A percentile compares a stretch with the other conserved stretches of the same genome.
Evolutionary conservation across 73 alveolate genomes (phyloP).

Genomic region (Tetrahymena borealis): DNA sequence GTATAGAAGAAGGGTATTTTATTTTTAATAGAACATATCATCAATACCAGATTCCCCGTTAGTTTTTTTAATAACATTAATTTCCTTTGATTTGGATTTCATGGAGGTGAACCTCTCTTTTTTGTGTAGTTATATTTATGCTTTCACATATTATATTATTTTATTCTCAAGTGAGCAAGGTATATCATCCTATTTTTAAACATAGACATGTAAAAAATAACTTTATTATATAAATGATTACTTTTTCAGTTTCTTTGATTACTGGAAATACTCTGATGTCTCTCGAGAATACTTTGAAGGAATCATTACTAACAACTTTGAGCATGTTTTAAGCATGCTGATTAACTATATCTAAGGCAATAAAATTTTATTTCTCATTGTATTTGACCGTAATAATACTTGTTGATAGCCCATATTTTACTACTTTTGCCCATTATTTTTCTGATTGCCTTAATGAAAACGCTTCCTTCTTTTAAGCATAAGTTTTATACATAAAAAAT

Average conservation of each 20-base stretch:
- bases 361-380: background rate
- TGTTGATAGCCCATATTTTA: background rate
- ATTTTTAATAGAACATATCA: background rate
- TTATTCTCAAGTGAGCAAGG: background rate
- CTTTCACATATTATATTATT: background rate
- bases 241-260: background rate
- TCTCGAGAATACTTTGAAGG: background rate
- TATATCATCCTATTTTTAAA: background rate
- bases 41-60: background rate
- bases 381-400: background rate
- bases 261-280: background rate
- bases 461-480: background rate
- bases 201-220: background rate
- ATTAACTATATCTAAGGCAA: background rate
- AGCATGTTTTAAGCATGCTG: background rate
- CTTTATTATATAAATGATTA: background rate
- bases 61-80: no score
- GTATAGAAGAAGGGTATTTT: background rate
- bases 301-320: background rate
- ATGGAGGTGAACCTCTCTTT: no score
- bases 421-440: background rate
- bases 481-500: background rate
- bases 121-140: background rate
- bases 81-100: no score
- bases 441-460: background rate